Conservation (phyloP, 2,329 filamentous ascomycete genomes). For the Cercospora zeina region DNA sequence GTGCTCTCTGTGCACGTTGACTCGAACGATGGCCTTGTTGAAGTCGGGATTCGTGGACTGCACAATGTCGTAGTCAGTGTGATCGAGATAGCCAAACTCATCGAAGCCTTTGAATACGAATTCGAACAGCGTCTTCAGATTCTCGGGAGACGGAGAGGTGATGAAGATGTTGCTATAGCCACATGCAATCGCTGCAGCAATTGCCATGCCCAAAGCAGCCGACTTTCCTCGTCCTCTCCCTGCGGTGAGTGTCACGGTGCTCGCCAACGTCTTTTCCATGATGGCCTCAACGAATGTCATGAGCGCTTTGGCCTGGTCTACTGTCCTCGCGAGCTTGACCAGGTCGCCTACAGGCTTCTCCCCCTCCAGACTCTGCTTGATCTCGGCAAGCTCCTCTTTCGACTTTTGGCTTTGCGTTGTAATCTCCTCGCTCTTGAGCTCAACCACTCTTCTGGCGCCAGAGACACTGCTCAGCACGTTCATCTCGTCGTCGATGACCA, state of each 20-base stretch:
- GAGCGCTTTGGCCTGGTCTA: slow-evolving; percentile 95
- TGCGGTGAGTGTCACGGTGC: slow-evolving; percentile 89
- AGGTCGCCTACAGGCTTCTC: slow-evolving; percentile 83
- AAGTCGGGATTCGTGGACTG: slow-evolving; percentile 98
- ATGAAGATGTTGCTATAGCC: slow-evolving; percentile 99
- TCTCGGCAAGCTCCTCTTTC: slow-evolving; percentile 72
- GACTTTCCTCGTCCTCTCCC: slow-evolving; percentile 96
- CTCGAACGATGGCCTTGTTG: slow-evolving; percentile 96
- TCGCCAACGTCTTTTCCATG: slow-evolving; percentile 89
- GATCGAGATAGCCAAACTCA: slow-evolving; percentile 87
- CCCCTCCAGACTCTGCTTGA: slow-evolving; percentile 85
- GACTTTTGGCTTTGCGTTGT: slow-evolving; percentile 70
- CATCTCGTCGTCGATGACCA: slow-evolving; percentile 96
- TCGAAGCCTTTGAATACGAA: slow-evolving; percentile 99
- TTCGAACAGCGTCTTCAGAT: slow-evolving; percentile 96
- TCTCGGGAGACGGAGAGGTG: slow-evolving; percentile 94
- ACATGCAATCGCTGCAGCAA: slow-evolving; percentile 90
- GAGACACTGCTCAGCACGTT: slow-evolving; percentile 91
- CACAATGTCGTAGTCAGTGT: slow-evolving; percentile 95
- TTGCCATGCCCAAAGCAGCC: slow-evolving; percentile 87
- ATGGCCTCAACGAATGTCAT: slow-evolving; percentile 96
- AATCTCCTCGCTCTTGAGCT: slow-evolving; percentile 67
- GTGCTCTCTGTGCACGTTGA: slow-evolving; percentile 93
- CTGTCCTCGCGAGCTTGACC: slow-evolving; percentile 80
- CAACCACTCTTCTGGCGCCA: slow-evolving; percentile 84